A percentile compares a stretch with the other conserved stretches of the same genome.
Conservation (phyloP, 352 stramenopile species). For the Globisporangium nodosum region DNA sequence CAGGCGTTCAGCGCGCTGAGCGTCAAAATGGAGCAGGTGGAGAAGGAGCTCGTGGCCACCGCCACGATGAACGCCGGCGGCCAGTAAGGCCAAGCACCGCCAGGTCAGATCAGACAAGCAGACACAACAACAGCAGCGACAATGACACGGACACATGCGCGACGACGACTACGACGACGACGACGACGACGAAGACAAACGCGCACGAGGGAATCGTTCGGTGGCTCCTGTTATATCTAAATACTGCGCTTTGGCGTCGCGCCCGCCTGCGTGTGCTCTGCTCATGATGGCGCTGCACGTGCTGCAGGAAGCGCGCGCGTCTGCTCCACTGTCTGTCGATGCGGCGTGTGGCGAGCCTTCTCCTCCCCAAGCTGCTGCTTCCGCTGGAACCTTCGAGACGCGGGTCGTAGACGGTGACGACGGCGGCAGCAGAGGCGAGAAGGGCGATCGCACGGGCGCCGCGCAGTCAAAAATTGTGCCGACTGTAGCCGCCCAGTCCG, state of each 20-base stretch:
- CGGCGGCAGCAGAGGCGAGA: no score
- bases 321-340: background rate
- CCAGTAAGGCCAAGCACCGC: constrained; percentile 20
- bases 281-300: no score
- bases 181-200: background rate
- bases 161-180: background rate
- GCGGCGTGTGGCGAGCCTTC: background rate
- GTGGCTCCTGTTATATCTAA: constrained; percentile 33
- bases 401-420: background rate
- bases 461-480: constrained; percentile 64
- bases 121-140: background rate
- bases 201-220: background rate
- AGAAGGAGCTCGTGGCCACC: constrained; percentile 89
- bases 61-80: constrained; percentile 39
- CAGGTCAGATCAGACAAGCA: constrained; percentile 1
- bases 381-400: background rate
- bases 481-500: constrained; percentile 54
- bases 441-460: background rate
- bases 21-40: constrained; percentile 93
- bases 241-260: constrained; percentile 31
- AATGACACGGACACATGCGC: background rate
- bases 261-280: background rate
- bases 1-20: constrained; percentile 94
- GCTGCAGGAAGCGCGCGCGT: background rate
- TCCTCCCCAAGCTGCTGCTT: background rate